These are phyloP conservation scores for Rhamnella rubrinervis DNA, from an alignment of 331 rosid species.

Conservation along the genomic window DNA sequence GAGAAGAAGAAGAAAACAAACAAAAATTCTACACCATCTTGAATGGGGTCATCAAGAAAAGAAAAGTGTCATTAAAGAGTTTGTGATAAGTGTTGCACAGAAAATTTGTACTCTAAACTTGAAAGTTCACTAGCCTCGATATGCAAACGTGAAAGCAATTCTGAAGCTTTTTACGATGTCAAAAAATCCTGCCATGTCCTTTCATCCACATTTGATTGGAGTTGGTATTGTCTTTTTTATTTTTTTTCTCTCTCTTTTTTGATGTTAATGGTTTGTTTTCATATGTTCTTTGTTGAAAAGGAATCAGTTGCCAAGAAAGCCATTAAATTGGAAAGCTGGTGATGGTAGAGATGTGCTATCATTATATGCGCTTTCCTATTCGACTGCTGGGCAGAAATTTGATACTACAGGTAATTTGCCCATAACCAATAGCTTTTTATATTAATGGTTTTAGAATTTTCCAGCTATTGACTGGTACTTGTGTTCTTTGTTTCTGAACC, in stretches of 20 bases:
- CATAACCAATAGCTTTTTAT: not conserved
- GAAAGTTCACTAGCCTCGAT: not conserved
- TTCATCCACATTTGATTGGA: not conserved
- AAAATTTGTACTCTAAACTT: not conserved
- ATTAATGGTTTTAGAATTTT: conserved; percentile 1
- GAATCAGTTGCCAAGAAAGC: conserved; percentile 34
- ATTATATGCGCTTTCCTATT: conserved; percentile 26
- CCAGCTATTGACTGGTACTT: not conserved
- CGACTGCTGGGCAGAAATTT: conserved; percentile 43
- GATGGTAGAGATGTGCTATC: conserved; percentile 26
- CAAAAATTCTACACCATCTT: not conserved
- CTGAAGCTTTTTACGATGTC: not conserved
- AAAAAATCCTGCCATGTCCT: not conserved
- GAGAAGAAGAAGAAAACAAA: not conserved
- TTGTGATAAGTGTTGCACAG: not conserved
- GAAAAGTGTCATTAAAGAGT: too few relatives aligned
- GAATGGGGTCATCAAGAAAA: not conserved
- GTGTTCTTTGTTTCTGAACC: conserved; percentile 17
- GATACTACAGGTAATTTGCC: conserved; percentile 50
- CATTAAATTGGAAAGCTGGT: conserved; percentile 33
- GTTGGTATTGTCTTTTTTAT: too few relatives aligned
- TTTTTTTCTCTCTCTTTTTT: not conserved
- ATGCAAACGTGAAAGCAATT: not conserved
- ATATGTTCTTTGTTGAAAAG: conserved; percentile 27
- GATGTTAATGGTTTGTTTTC: not conserved